Evolutionary conservation across 225 moss, liverwort and hornwort genomes (phyloP).

Genomic region (Bryum argenteum): DNA sequence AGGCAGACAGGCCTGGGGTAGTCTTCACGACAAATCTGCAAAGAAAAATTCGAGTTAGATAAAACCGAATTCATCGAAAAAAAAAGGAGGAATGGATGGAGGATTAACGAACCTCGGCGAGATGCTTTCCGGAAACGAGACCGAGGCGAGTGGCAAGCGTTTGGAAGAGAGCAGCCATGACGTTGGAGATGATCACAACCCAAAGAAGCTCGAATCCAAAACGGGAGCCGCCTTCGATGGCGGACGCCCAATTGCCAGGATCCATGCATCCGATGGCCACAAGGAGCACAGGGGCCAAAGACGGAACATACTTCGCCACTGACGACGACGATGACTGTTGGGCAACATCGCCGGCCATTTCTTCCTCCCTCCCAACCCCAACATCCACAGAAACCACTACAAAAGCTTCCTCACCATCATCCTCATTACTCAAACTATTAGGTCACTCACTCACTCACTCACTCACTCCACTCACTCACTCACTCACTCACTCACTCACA

Average conservation of each 20-base stretch:
- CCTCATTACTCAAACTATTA: background rate
- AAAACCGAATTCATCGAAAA: background rate
- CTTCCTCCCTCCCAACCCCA: background rate
- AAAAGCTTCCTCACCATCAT: slow-evolving; percentile 29
- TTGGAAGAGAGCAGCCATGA: slow-evolving; percentile 77
- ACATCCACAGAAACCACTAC: background rate
- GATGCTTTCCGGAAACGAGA: slow-evolving; percentile 75
- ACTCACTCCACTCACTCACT: too few relatives aligned
- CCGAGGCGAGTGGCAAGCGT: slow-evolving; percentile 75
- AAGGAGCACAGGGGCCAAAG: slow-evolving; percentile 65
- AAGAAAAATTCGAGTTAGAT: background rate
- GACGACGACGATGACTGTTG: slow-evolving; percentile 20
- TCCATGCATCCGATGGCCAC: slow-evolving; percentile 84
- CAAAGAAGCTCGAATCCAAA: slow-evolving; percentile 81
- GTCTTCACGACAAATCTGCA: slow-evolving; percentile 88
- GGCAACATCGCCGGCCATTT: slow-evolving; percentile 37
- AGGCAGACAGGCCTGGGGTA: slow-evolving; percentile 67
- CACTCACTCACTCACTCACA: background rate
- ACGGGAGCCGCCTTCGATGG: slow-evolving; percentile 74
- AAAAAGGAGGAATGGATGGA: background rate
- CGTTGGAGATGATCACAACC: slow-evolving; percentile 64
- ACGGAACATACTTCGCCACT: slow-evolving; percentile 58
- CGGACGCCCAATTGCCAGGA: slow-evolving; percentile 87
- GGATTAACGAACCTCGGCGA: slow-evolving; percentile 56
- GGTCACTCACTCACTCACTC: too few relatives aligned